These are phyloP conservation scores for Protostelium mycophagum DNA, from an alignment of 78 protist species.

Conservation along the genomic window DNA sequence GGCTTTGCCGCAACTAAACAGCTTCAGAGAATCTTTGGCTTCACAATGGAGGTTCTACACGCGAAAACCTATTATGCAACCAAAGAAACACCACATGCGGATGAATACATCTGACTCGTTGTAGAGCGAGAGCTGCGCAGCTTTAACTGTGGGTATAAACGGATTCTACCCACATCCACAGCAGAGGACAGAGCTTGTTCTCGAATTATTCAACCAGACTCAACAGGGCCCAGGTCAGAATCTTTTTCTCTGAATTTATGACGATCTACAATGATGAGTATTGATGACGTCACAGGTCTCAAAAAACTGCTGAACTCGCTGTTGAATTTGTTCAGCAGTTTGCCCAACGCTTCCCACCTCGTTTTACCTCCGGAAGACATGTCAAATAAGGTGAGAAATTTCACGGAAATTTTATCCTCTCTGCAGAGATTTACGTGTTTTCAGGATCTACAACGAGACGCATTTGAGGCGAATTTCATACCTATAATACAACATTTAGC, in stretches of 20 bases:
- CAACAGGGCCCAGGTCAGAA: neutral
- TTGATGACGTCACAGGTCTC: neutral
- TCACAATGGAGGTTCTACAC: too few species aligned
- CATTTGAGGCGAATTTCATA: neutral
- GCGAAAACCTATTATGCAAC: too few species aligned
- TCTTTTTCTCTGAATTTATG: too few species aligned
- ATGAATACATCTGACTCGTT: too few species aligned
- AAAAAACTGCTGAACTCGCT: neutral
- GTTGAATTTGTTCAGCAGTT: neutral
- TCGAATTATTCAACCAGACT: constrained; percentile 24
- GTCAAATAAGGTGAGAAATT: neutral
- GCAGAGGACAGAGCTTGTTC: constrained; percentile 48
- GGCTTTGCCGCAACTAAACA: too few species aligned
- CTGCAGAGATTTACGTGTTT: too few species aligned
- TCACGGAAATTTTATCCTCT: neutral
- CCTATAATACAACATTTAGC: neutral
- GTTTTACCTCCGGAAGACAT: neutral
- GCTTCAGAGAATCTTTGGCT: too few species aligned
- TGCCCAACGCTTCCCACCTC: neutral
- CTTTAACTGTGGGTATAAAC: constrained; percentile 56
- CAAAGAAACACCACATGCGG: too few species aligned
- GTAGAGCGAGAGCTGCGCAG: constrained; percentile 52
- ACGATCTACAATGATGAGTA: neutral
- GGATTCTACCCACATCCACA: constrained; percentile 54
- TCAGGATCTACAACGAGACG: neutral